Conservation (phyloP, 2,329 filamentous ascomycete genomes). For the Bipolaris sorokiniana region DNA sequence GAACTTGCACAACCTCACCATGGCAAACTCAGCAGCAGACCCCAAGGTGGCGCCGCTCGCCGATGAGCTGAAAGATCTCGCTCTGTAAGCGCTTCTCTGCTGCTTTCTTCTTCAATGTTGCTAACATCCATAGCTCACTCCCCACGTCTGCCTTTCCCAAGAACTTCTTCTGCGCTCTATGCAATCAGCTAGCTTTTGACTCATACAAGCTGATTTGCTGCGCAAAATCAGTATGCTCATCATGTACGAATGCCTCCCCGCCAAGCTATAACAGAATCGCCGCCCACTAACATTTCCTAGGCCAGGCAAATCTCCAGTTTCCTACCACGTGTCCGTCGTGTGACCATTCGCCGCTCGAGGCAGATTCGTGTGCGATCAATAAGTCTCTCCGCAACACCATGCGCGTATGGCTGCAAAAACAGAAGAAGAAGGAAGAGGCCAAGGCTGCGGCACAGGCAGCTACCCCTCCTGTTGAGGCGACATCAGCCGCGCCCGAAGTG, state of each 20-base stretch:
- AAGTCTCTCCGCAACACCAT: conserved; percentile 92
- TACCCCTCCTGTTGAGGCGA: conserved; percentile 33
- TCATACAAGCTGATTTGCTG: conserved; percentile 93
- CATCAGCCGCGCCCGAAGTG: conserved; percentile 28
- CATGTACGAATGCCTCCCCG: conserved; percentile 67
- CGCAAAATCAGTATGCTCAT: conserved; percentile 91
- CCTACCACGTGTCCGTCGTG: conserved; percentile 89
- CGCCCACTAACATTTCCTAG: conserved; percentile 25
- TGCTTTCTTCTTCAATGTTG: background rate
- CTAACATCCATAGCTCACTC: conserved; percentile 65
- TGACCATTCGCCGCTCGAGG: conserved; percentile 85
- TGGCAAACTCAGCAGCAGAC: conserved; percentile 38
- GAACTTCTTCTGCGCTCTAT: conserved; percentile 92
- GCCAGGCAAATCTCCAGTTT: conserved; percentile 58
- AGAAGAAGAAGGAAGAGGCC: conserved; percentile 65
- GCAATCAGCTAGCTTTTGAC: conserved; percentile 87
- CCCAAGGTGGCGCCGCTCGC: conserved; percentile 43
- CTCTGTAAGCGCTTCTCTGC: conserved; percentile 28
- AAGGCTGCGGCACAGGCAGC: conserved; percentile 41
- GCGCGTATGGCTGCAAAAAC: conserved; percentile 89
- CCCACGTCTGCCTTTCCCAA: conserved; percentile 87
- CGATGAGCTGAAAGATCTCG: conserved; percentile 43
- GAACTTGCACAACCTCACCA: conserved; percentile 30
- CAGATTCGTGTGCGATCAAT: conserved; percentile 84
- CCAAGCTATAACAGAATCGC: background rate